Evolutionary conservation across 805 yeast species (phyloP).

Genomic region (Candida koratica): DNA sequence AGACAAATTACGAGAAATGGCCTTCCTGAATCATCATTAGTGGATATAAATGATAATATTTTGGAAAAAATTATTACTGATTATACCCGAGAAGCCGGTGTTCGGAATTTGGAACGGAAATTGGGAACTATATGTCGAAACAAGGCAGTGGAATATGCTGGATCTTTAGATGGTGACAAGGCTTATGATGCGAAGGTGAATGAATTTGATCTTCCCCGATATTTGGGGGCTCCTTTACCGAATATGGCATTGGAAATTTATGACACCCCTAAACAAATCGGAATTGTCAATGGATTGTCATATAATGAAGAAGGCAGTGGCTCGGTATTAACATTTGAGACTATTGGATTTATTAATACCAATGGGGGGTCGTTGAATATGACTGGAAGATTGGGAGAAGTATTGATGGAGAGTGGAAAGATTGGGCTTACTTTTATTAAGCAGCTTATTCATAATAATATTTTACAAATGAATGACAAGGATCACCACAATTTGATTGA

Average conservation of each 20-base stretch:
- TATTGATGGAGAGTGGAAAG: constrained; percentile 74
- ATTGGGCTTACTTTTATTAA: constrained; percentile 74
- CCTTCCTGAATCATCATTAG: constrained; percentile 38
- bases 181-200: constrained; percentile 42
- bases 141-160: constrained; percentile 69
- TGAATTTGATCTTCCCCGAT: constrained; percentile 56
- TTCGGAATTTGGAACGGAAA: constrained; percentile 70
- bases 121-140: constrained; percentile 75
- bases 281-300: constrained; percentile 84
- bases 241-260: constrained; percentile 28
- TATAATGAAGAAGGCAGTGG: constrained; percentile 88
- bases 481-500: constrained; percentile 33
- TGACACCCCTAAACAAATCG: constrained; percentile 35
- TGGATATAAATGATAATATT: constrained; percentile 49
- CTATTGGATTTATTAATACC: constrained; percentile 48
- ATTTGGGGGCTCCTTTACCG: constrained; percentile 63
- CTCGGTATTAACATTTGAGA: constrained; percentile 72
- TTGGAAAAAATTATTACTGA: constrained; percentile 59
- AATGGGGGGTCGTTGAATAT: constrained; percentile 50
- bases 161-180: constrained; percentile 16
- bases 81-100: constrained; percentile 85
- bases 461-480: constrained; percentile 27
- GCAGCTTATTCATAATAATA: constrained; percentile 41
- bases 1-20: constrained; percentile 72
- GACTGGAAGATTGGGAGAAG: constrained; percentile 83